phyloP scores from a whole-genome alignment of 495 filamentous ascomycete genomes.

The Talaromyces liani region DNA sequence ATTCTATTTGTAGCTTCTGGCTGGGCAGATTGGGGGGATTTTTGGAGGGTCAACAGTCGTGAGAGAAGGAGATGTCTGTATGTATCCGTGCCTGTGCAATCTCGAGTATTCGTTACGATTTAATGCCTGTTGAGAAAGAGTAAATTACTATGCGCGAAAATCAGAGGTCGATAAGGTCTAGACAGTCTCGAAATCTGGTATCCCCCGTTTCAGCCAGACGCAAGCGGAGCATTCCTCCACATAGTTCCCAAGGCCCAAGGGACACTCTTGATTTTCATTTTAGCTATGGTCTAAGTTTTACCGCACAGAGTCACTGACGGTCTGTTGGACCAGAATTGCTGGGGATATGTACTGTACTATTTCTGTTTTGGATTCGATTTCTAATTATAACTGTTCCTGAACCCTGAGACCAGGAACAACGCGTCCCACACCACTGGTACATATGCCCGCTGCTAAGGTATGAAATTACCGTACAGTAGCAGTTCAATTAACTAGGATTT shows the following conservation, averaged over 20 bases:
- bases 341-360: background rate
- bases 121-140: background rate
- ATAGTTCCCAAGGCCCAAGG: background rate
- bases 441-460: background rate
- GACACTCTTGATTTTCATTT: background rate
- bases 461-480: background rate
- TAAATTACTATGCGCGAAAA: background rate
- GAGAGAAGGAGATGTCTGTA: background rate
- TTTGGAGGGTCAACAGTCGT: background rate
- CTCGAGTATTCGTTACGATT: background rate
- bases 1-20: background rate
- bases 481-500: background rate
- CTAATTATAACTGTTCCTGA: background rate
- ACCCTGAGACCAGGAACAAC: background rate
- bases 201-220: background rate
- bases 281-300: background rate
- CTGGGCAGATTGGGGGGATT: background rate
- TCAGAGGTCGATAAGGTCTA: constrained; percentile 10
- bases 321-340: background rate
- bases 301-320: background rate
- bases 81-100: background rate
- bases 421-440: background rate
- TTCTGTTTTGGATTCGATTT: background rate
- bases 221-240: background rate
- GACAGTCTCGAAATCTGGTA: background rate